A percentile compares a stretch with the other conserved stretches of the same genome.
phyloP scores from a whole-genome alignment of 192 early-diverging fungal species.

The Backusella morwellensis region DNA sequence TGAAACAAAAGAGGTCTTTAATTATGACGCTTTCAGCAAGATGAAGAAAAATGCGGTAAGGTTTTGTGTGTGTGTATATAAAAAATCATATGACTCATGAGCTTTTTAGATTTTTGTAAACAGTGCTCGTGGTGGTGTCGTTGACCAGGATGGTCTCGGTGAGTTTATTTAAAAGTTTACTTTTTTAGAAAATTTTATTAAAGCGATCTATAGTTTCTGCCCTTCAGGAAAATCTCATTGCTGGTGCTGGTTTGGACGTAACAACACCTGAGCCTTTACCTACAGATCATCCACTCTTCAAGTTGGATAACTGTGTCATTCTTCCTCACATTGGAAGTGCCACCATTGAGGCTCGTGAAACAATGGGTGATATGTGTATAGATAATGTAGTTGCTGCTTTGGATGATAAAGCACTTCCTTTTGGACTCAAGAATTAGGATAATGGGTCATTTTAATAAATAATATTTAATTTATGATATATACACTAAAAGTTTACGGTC shows the following conservation, averaged over 20 bases:
- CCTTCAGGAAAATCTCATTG: constrained; percentile 55
- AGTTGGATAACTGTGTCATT: constrained; percentile 60
- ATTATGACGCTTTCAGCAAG: constrained; percentile 55
- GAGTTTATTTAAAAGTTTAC: background rate
- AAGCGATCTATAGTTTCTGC: constrained; percentile 49
- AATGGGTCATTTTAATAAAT: background rate
- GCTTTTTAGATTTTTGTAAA: constrained; percentile 71
- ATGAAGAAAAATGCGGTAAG: constrained; percentile 67
- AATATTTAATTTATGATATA: background rate
- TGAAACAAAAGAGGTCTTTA: constrained; percentile 73
- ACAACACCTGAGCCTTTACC: constrained; percentile 84
- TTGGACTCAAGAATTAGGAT: background rate
- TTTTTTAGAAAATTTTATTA: background rate
- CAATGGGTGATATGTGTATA: constrained; percentile 75
- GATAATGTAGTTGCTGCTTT: constrained; percentile 70
- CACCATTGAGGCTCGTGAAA: constrained; percentile 79
- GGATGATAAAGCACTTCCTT: constrained; percentile 45
- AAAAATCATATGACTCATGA: background rate
- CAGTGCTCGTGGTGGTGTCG: constrained; percentile 74
- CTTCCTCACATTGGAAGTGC: constrained; percentile 87
- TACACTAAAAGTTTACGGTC: background rate
- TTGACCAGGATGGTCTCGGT: constrained; percentile 66
- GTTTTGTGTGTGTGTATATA: background rate
- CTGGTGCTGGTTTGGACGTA: constrained; percentile 81
- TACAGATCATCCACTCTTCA: constrained; percentile 55